These are phyloP conservation scores for Allium fistulosum DNA, from an alignment of 106 monocot genomes.

Conservation along the genomic window DNA sequence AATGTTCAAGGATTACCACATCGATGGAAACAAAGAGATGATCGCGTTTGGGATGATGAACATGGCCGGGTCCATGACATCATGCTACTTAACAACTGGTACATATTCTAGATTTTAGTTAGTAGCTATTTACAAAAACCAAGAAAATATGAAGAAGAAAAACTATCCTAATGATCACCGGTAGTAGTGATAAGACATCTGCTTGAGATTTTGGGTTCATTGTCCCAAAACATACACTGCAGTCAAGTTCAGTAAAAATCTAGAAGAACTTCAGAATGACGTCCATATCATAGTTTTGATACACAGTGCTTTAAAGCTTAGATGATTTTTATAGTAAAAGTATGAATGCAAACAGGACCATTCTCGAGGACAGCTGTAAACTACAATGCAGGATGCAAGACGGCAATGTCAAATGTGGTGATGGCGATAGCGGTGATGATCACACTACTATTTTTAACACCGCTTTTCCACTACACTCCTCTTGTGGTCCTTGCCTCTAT, in stretches of 20 bases:
- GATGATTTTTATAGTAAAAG: neutral
- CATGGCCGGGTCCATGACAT: slow-evolving; percentile 51
- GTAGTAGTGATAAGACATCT: no score
- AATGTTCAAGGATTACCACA: slow-evolving; percentile 64
- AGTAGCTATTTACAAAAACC: neutral
- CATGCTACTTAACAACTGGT: slow-evolving; percentile 58
- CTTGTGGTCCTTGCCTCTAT: slow-evolving; percentile 83
- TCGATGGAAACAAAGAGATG: slow-evolving; percentile 69
- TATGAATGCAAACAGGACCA: slow-evolving; percentile 35
- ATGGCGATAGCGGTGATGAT: slow-evolving; percentile 82
- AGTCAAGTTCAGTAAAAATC: no score
- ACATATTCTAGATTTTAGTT: neutral
- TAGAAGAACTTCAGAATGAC: no score
- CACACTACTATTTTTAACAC: slow-evolving; percentile 71
- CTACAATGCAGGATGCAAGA: slow-evolving; percentile 93
- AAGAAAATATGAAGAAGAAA: neutral
- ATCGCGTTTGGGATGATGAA: slow-evolving; percentile 72
- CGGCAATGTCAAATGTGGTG: slow-evolving; percentile 81
- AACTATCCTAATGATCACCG: neutral
- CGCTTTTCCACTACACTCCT: slow-evolving; percentile 91
- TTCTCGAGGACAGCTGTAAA: slow-evolving; percentile 92
- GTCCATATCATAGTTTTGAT: no score
- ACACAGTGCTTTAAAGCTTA: no score
- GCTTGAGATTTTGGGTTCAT: no score
- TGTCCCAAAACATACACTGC: no score